Conservation (phyloP, 2,329 filamentous ascomycete species). For the Fusarium paranaense region DNA sequence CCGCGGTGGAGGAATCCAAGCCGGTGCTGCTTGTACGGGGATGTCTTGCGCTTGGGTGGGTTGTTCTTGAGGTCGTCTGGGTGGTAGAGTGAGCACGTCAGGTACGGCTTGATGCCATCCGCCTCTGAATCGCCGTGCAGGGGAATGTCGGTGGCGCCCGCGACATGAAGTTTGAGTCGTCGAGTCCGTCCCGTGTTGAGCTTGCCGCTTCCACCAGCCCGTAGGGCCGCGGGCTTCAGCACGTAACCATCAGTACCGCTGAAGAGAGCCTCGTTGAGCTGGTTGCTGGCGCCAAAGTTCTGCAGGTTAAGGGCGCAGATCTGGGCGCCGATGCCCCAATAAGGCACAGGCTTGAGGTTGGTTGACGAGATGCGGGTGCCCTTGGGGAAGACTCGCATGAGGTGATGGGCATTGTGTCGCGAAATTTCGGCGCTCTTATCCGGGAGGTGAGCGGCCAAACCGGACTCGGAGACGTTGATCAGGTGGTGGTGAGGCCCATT, state of each 20-base stretch:
- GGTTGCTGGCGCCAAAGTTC: slow-evolving; percentile 73
- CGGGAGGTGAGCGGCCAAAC: slow-evolving; percentile 64
- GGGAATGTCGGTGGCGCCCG: slow-evolving; percentile 71
- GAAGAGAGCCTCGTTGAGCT: slow-evolving; percentile 77
- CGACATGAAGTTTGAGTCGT: slow-evolving; percentile 68
- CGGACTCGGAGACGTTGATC: slow-evolving; percentile 76
- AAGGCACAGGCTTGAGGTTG: slow-evolving; percentile 72
- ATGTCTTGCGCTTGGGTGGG: slow-evolving; percentile 71
- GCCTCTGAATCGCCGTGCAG: slow-evolving; percentile 62
- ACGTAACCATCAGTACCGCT: slow-evolving; percentile 73
- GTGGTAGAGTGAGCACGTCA: slow-evolving; percentile 74
- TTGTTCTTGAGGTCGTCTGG: slow-evolving; percentile 62
- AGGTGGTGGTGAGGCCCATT: slow-evolving; percentile 74
- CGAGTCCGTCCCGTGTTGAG: slow-evolving; percentile 59
- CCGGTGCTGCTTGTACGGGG: slow-evolving; percentile 69
- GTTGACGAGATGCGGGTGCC: slow-evolving; percentile 75
- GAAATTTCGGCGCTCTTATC: slow-evolving; percentile 60
- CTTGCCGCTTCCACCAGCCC: slow-evolving; percentile 64
- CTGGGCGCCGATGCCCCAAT: slow-evolving; percentile 76
- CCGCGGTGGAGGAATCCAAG: slow-evolving; percentile 66
- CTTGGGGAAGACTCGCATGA: slow-evolving; percentile 79
- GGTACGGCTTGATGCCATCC: slow-evolving; percentile 70
- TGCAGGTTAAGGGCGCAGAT: slow-evolving; percentile 79
- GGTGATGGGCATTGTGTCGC: slow-evolving; percentile 70
- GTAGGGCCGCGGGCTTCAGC: slow-evolving; percentile 71